Percentiles rank a stretch among this genome's conserved stretches.
These are phyloP conservation scores for Diplodia corticola DNA, from an alignment of 2,329 filamentous ascomycete genomes.

Conservation along the genomic window DNA sequence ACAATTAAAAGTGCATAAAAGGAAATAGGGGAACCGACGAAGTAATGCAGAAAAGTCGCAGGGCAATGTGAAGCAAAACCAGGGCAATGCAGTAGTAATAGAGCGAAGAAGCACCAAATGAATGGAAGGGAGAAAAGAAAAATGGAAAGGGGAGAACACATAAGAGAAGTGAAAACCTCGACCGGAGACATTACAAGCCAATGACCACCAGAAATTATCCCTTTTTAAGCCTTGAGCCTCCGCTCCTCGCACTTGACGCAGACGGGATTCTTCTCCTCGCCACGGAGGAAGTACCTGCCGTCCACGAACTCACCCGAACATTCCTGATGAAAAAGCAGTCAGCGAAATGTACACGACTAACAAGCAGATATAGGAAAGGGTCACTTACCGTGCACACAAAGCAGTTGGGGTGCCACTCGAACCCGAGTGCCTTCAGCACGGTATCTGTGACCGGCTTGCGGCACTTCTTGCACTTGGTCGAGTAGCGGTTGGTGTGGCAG, in stretches of 20 bases:
- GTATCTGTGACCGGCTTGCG: constrained; percentile 81
- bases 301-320: constrained; percentile 62
- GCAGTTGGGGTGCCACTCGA: constrained; percentile 91
- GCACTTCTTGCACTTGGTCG: constrained; percentile 85
- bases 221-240: constrained; percentile 57
- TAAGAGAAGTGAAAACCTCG: neutral
- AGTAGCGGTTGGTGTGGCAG: constrained; percentile 89
- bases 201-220: no score
- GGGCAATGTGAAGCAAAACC: neutral
- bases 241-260: constrained; percentile 64
- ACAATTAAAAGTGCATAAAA: neutral
- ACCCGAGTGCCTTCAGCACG: constrained; percentile 84
- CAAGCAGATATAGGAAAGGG: neutral
- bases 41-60: neutral
- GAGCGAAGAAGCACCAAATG: neutral
- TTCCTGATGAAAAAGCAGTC: constrained; percentile 45
- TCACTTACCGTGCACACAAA: constrained; percentile 70
- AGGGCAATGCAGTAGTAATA: neutral
- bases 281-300: constrained; percentile 63
- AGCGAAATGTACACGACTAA: neutral
- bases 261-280: constrained; percentile 59
- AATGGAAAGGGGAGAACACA: neutral
- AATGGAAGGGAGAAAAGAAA: no score
- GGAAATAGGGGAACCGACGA: neutral
- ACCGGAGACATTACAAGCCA: neutral